Conservation (phyloP, 139 green algal species). For the Micromonas commoda region DNA sequence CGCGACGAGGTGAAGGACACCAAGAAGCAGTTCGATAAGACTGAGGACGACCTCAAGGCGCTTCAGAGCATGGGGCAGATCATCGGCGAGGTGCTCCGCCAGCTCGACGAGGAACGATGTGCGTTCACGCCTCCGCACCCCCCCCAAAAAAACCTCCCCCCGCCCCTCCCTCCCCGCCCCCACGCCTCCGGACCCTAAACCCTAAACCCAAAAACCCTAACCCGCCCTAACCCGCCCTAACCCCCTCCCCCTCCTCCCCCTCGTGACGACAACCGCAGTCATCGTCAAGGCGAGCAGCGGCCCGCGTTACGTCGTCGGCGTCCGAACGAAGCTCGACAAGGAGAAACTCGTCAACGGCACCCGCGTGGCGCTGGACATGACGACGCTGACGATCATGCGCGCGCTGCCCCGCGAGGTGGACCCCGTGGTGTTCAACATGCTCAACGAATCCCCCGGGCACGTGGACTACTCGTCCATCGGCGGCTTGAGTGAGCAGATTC, state of each 20-base stretch:
- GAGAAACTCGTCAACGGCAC: constrained; percentile 81
- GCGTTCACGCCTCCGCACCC: constrained; percentile 39
- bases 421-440: constrained; percentile 98
- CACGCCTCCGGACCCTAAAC: no score
- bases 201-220: no score
- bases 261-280: constrained; percentile 56
- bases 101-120: constrained; percentile 97
- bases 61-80: constrained; percentile 99
- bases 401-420: constrained; percentile 94
- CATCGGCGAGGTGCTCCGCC: constrained; percentile 94
- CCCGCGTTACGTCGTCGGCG: constrained; percentile 96
- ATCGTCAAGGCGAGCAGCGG: constrained; percentile 98
- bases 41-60: constrained; percentile 97
- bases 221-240: no score
- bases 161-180: not conserved
- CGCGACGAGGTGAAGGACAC: constrained; percentile 71
- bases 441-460: constrained; percentile 89
- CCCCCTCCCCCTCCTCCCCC: no score
- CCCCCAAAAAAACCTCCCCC: not conserved
- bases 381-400: constrained; percentile 99
- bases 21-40: constrained; percentile 95
- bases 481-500: constrained; percentile 89
- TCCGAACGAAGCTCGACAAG: constrained; percentile 92
- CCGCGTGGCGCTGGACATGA: constrained; percentile 96
- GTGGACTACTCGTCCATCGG: constrained; percentile 96